Base-by-base conservation (phyloP, 2,329 filamentous ascomycete genomes). In the Aspergillus ruber region DNA sequence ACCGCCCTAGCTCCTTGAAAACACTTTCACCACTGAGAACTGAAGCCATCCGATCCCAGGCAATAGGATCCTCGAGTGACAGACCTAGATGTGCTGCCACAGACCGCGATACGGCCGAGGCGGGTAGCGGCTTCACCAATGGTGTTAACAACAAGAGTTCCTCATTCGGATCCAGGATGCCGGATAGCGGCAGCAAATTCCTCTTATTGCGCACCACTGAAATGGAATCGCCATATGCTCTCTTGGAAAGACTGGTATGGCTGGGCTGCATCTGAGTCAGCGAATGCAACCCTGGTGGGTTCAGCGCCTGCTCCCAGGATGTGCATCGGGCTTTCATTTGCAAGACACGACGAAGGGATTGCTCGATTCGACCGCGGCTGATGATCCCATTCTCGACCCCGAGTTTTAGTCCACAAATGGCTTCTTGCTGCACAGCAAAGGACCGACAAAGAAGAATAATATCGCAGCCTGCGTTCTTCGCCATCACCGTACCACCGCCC, bases 401-500 rank as follows among this genome's bases (percentile, higher is more conserved):
- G 8, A 95, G 76, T 62, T 93, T 94, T 42, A 97, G 75, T 0
- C 90, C 91, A 32, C 86, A 87, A 60, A 98, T 88, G 6, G 90
- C 91, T 68, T 97, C 91, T 54, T 93, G 82, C 65, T 97, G 90
- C 17, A 91, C 85, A 33, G 87, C 83, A 57, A 90, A 94, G 5
- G 89, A 90, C 40, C 90, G 84, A 60, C 90, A 97, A 1, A 96
- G 79, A 5, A 96, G 79, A 4, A 96, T 83, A 45, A 97, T 74
- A 66, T 98, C 93, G 63, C 93, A 97, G 12, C 93, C 93, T 27
- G 93, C 91, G 65, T 95, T 93, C 44, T 96, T 88, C 3, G 93
- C 93, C 90, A 96, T 96, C 57, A 97, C 89, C 0, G 91, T 95
- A 10, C 93, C 93, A 36, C 93, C 91, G 56, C 91, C 90, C 15